Base-by-base conservation (phyloP, 2,329 filamentous ascomycete species). In the Trichoderma harzianum region DNA sequence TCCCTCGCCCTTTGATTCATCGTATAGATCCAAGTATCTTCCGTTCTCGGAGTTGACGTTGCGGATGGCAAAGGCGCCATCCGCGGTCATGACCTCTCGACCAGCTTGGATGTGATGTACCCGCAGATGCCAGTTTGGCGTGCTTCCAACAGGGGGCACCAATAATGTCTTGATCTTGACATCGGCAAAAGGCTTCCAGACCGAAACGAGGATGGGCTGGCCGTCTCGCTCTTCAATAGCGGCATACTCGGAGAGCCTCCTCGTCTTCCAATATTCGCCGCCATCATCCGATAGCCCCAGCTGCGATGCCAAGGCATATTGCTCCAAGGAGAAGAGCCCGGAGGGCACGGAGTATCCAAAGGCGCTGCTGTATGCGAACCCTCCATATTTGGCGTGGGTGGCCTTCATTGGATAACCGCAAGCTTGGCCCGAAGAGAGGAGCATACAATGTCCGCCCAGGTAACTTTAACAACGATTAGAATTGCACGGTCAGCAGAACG, bases 361-460 rank as follows among this genome's bases (percentile, higher is more conserved):
- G 0, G 91, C 88, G 67, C 91, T 90, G 77, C 89, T 92, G 81
- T 95, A 95, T 7, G 92, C 92, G 78, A 95, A 94, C 72, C 89
- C 88, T 61, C 92, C 92, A 79, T 95, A 95, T 78, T 95, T 95
- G 73, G 92, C 91, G 79, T 95, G 92, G 0, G 92, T 93, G 69
- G 91, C 92, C 80, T 93, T 93, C 84, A 95, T 91, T 0, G 92
- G 91, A 78, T 95, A 95, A 79, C 92, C 91, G 80, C 92, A 95
- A n/a, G 90, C 91, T 79, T 95, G 92, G 86, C 28, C 66, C 34
- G 71, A 72, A 26, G 71, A 69, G 7, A 72, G 53, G 10, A 95
- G 85, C 85, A 94, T 92, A 60, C 90, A 91, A 79, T 95, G 92
- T 0, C 90, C 91, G n/a, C 91, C 92, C 21, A 70, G 60, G 70